Conservation (phyloP, 768 basidiomycete genomes). For the Boletus fagicola region DNA sequence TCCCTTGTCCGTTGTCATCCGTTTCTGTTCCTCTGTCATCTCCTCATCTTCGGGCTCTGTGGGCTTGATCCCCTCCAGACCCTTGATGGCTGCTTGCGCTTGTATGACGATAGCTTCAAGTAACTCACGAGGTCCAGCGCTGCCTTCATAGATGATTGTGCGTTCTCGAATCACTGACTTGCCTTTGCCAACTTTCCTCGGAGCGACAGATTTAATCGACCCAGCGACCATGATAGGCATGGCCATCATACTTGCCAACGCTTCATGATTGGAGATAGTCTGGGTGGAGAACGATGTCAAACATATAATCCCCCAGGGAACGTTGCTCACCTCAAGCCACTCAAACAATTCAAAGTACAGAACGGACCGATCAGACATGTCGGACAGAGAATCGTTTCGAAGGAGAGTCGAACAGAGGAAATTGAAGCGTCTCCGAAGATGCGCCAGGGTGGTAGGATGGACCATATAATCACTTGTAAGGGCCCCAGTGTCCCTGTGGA, state of each 20-base stretch:
- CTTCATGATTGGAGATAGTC: constrained; percentile 93
- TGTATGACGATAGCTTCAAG: constrained; percentile 91
- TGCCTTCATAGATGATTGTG: constrained; percentile 85
- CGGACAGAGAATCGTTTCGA: constrained; percentile 88
- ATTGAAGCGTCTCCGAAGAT: constrained; percentile 89
- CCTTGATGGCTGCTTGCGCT: constrained; percentile 88
- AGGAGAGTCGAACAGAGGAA: constrained; percentile 81
- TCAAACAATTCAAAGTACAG: constrained; percentile 88
- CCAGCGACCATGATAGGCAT: constrained; percentile 93
- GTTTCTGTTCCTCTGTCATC: constrained; percentile 87
- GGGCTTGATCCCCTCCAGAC: constrained; percentile 64
- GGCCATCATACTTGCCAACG: constrained; percentile 91
- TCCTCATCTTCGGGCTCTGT: constrained; percentile 52
- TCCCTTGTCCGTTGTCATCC: constrained; percentile 71
- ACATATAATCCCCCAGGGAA: neutral
- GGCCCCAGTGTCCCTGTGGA: constrained; percentile 72
- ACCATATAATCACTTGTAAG: constrained; percentile 86
- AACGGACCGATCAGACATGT: constrained; percentile 86
- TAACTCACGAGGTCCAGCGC: constrained; percentile 85
- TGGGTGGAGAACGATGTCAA: constrained; percentile 31
- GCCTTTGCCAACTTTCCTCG: constrained; percentile 49
- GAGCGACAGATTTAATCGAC: constrained; percentile 60
- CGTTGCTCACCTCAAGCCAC: constrained; percentile 76
- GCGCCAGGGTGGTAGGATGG: constrained; percentile 90
- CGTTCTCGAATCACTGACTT: constrained; percentile 68